Percentiles rank a stretch among this genome's conserved stretches.
Conservation (phyloP, 441 rosid genomes). For the Jatropha podagrica region DNA sequence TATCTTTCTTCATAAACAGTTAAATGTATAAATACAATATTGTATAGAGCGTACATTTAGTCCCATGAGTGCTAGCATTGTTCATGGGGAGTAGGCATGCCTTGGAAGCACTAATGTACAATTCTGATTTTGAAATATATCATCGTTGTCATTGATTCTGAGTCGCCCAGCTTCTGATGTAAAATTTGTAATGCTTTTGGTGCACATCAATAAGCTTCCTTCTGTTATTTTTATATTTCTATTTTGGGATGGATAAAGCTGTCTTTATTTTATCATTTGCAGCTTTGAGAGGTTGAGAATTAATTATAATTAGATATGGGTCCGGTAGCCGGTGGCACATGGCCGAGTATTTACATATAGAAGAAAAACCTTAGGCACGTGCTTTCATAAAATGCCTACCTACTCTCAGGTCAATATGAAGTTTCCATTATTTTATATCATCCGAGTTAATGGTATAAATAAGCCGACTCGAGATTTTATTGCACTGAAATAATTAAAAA, state of each 20-base stretch:
- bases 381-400: background rate
- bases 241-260: no score
- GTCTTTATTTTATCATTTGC: no score
- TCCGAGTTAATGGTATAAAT: no score
- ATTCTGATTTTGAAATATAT: conserved; percentile 1
- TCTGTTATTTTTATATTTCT: no score
- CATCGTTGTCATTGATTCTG: background rate
- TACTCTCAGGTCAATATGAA: background rate
- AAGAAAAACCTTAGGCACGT: background rate
- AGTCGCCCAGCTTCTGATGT: background rate
- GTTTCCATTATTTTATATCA: no score
- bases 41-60: conserved; percentile 18
- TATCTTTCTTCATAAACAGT: conserved; percentile 17
- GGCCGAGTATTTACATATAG: background rate
- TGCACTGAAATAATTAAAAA: no score
- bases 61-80: conserved; percentile 11
- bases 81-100: conserved; percentile 14
- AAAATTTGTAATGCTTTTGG: no score
- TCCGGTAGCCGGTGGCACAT: background rate
- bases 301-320: background rate
- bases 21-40: conserved; percentile 11
- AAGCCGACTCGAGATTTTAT: no score
- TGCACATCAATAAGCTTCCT: no score
- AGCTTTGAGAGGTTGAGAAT: no score
- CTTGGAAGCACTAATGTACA: background rate